These are phyloP conservation scores for Cryphonectria parasitica DNA, from an alignment of 2,329 filamentous ascomycete species.

Conservation along the genomic window DNA sequence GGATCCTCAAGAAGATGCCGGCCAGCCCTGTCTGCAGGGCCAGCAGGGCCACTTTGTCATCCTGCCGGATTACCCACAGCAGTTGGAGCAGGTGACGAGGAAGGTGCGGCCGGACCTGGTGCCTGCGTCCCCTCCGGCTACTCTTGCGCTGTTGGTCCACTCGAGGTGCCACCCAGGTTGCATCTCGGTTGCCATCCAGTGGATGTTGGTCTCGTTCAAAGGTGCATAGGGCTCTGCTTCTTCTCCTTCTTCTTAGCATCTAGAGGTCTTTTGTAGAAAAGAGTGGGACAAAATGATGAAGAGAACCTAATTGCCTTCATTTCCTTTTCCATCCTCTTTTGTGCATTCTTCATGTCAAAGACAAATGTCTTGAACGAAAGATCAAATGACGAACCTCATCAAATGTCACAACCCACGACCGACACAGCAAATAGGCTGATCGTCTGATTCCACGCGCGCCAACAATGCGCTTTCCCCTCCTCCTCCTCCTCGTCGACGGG, in stretches of 20 bases:
- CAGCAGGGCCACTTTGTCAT: neutral
- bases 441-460: neutral
- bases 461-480: constrained; percentile 23
- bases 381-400: neutral
- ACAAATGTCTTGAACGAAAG: neutral
- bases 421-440: neutral
- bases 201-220: neutral
- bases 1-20: neutral
- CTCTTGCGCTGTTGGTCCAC: neutral
- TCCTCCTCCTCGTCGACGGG: neutral
- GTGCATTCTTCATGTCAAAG: neutral
- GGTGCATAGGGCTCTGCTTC: neutral
- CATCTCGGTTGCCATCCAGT: neutral
- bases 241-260: neutral
- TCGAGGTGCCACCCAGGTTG: neutral
- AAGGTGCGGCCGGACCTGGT: neutral
- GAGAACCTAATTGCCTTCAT: neutral
- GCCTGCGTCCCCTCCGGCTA: neutral
- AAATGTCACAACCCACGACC: neutral
- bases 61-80: neutral
- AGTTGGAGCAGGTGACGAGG: neutral
- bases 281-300: neutral
- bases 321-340: neutral
- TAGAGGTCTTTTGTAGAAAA: neutral
- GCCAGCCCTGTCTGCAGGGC: neutral